Percentiles rank a stretch among this genome's conserved stretches.
Conservation (phyloP, 176 grass and related monocot species). For the Oryza punctata region DNA sequence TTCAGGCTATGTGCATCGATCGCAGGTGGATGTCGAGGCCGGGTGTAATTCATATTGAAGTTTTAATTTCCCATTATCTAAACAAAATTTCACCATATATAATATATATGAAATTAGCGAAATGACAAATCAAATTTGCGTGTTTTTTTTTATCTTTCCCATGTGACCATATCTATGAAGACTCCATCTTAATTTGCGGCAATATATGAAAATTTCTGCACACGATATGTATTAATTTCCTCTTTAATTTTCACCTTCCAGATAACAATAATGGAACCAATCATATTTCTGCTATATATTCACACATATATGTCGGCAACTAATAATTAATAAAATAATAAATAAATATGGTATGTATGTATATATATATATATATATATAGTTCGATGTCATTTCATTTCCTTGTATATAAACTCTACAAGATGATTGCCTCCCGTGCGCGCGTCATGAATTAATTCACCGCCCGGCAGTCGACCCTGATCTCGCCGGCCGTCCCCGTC, state of each 20-base stretch:
- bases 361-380: no score
- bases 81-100: no score
- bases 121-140: no score
- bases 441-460: constrained; percentile 32
- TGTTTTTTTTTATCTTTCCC: no score
- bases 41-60: no score
- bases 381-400: not conserved
- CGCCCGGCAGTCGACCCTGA: constrained; percentile 50
- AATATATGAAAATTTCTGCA: not conserved
- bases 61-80: no score
- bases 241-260: not conserved
- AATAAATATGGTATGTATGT: constrained; percentile 3
- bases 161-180: no score
- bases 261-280: not conserved
- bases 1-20: no score
- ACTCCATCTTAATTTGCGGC: no score
- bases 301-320: not conserved
- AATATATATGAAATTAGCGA: no score
- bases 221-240: not conserved
- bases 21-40: no score
- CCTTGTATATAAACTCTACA: not conserved
- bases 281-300: not conserved
- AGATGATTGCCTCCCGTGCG: no score
- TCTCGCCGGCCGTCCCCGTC: constrained; percentile 42
- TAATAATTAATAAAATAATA: not conserved